These are phyloP conservation scores for Penicillium janthinellum DNA, from an alignment of 2,329 filamentous ascomycete species.

Conservation along the genomic window DNA sequence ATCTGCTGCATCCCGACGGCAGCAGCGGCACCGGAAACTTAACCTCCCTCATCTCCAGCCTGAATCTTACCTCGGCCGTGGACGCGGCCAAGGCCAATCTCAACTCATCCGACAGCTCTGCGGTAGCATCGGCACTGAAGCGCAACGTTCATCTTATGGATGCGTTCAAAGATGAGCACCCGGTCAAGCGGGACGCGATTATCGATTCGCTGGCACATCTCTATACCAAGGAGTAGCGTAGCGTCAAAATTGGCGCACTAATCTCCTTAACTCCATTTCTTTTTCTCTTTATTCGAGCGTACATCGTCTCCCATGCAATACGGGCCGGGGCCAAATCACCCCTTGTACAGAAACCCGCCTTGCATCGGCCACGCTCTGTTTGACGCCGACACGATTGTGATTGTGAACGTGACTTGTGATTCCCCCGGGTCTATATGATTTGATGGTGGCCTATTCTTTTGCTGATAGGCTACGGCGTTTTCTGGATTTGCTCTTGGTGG, in stretches of 20 bases:
- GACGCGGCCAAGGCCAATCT: conserved; percentile 6
- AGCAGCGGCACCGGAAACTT: conserved; percentile 17
- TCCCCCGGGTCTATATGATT: conserved; percentile 4
- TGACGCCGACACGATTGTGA: conserved; percentile 20
- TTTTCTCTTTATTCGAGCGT: conserved; percentile 4
- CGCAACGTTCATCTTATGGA: conserved; percentile 14
- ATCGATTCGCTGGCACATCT: conserved; percentile 16
- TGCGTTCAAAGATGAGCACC: conserved; percentile 13
- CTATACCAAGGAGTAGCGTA: conserved; percentile 7
- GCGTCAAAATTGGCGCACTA: not conserved
- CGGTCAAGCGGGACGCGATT: conserved; percentile 19
- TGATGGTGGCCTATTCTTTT: conserved; percentile 2
- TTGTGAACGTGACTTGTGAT: conserved; percentile 15
- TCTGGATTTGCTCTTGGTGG: conserved; percentile 1
- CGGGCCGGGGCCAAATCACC: not conserved
- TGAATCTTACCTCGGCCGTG: conserved; percentile 9
- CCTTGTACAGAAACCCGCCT: conserved; percentile 4
- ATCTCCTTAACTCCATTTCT: not conserved
- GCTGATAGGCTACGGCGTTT: conserved; percentile 10
- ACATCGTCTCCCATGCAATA: not conserved
- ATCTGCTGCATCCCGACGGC: conserved; percentile 10
- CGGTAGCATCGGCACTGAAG: conserved; percentile 17
- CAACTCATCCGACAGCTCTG: not conserved
- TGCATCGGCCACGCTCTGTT: conserved; percentile 4
- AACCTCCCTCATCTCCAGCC: conserved; percentile 11